Conservation (phyloP, 2,329 filamentous ascomycete genomes). For the Tolypocladium capitatum region DNA sequence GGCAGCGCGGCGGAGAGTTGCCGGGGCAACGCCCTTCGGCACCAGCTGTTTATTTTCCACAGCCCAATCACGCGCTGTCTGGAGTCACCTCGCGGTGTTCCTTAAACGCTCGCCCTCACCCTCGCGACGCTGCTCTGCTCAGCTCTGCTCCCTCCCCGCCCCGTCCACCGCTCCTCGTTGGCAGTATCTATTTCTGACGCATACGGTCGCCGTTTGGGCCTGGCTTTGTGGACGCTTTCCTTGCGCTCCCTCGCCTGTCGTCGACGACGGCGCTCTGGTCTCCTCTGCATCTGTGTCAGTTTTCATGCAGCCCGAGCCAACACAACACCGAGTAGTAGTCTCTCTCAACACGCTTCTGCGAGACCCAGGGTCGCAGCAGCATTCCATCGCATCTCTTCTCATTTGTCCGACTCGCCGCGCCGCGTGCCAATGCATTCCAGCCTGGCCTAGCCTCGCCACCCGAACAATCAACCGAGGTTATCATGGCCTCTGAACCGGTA, state of each 20-base stretch:
- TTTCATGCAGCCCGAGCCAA: neutral
- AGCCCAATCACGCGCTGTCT: conserved; percentile 2
- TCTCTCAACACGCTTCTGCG: neutral
- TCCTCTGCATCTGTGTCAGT: neutral
- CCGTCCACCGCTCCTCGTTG: conserved; percentile 1
- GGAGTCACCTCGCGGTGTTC: conserved; percentile 2
- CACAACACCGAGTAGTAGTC: neutral
- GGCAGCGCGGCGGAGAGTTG: neutral
- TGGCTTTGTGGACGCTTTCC: neutral
- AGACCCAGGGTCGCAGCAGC: conserved; percentile 10
- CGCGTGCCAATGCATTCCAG: conserved; percentile 20
- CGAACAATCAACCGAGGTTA: conserved; percentile 11
- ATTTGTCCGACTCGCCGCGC: conserved; percentile 8
- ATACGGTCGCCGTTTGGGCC: conserved; percentile 1
- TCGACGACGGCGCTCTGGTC: neutral
- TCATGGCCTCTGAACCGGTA: conserved; percentile 26
- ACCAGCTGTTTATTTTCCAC: conserved; percentile 1
- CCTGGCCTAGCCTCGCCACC: conserved; percentile 9
- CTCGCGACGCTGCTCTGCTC: neutral
- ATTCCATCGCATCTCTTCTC: conserved; percentile 15
- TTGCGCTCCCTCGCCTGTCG: neutral
- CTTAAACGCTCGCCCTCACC: conserved; percentile 1
- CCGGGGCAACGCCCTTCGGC: neutral
- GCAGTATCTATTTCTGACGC: neutral
- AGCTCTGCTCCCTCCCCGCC: neutral